phyloP scores from a whole-genome alignment of 2,329 filamentous ascomycete genomes.

The Claviceps monticola region DNA sequence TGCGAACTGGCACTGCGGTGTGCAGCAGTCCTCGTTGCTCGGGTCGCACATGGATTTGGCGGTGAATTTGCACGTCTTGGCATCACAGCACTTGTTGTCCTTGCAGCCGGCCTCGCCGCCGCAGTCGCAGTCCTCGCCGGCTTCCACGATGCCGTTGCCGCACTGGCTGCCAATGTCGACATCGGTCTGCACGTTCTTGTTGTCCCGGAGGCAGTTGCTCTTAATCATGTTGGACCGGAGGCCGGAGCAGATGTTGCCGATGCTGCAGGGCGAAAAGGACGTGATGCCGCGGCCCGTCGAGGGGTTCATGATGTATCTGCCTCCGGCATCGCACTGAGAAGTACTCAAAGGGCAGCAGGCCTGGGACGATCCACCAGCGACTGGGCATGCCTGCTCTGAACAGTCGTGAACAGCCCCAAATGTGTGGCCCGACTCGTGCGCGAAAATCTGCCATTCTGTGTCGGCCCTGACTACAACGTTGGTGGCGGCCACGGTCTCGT shows the following conservation, averaged over 20 bases:
- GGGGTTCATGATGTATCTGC: conserved; percentile 91
- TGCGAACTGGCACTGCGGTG: conserved; percentile 50
- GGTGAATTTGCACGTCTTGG: conserved; percentile 76
- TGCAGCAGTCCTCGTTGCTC: conserved; percentile 72
- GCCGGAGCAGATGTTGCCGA: conserved; percentile 89
- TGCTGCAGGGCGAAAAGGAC: conserved; percentile 71
- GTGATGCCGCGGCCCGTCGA: conserved; percentile 62
- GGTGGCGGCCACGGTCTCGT: conserved; percentile 67
- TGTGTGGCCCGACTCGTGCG: conserved; percentile 86
- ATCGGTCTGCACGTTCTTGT: conserved; percentile 69
- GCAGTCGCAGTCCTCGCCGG: conserved; percentile 91
- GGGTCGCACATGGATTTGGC: conserved; percentile 63
- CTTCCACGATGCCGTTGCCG: conserved; percentile 93
- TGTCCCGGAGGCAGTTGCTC: conserved; percentile 66
- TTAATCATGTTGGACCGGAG: conserved; percentile 61
- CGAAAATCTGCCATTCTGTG: conserved; percentile 90
- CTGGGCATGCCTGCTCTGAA: conserved; percentile 53
- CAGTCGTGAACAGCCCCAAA: conserved; percentile 97
- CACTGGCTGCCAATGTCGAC: conserved; percentile 74
- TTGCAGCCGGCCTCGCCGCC: conserved; percentile 62
- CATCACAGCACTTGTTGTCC: conserved; percentile 68
- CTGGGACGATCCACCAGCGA: conserved; percentile 31
- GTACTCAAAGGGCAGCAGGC: conserved; percentile 68
- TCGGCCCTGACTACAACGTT: conserved; percentile 80
- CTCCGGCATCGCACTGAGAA: conserved; percentile 57